Base-by-base conservation (phyloP, 2,329 filamentous ascomycete genomes). In the Cercospora canescens region DNA sequence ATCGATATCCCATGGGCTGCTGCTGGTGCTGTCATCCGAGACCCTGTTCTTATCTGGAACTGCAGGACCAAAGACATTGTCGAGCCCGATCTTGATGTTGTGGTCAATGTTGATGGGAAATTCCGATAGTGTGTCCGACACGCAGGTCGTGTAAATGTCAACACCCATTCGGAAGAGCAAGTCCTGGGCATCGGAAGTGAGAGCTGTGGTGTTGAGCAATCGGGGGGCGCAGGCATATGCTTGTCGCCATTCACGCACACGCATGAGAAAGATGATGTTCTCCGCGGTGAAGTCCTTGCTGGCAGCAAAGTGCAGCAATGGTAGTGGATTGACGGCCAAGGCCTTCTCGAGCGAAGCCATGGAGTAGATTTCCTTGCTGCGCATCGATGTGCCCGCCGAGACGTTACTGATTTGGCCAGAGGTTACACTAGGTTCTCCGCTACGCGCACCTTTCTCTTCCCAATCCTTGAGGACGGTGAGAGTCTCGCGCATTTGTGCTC, bases 31-130 rank as follows among this genome's bases (percentile, higher is more conserved):
- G 6, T 68, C 63, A 26, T 48, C 65, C 30, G 60, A 70, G 11
- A 32, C 28, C n/a, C 65, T 55, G 45, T 60, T 64, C 21, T 58
- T 64, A 18, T 69, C 65, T 16, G 68, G 63, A 1, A 70, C 62
- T 7, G 65, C 67, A 18, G 64, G 70, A 8, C 61, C 85, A 69
- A 91, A 91, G 18, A 89, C 78, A 3, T 70, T 72, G 48, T 88
- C 83, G 0, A 91, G 82, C 35, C 80, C 80, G 66, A 81, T 81
- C 61, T 86, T 83, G 45, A 88, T 83, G 18, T 81, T 76, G 1
- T 84, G 86, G 1, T 88, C 87, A 35, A 91, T 81, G 74, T 91
- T 91, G 77, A 91, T 83, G 50, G 88, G 88, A 69, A 91, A 90
- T 65, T 88, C 85, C 64, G 89, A 88, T 61, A 87, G 86, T 8